Base-by-base conservation (phyloP, 306 rosid species). In the Prinsepia uniflora region DNA sequence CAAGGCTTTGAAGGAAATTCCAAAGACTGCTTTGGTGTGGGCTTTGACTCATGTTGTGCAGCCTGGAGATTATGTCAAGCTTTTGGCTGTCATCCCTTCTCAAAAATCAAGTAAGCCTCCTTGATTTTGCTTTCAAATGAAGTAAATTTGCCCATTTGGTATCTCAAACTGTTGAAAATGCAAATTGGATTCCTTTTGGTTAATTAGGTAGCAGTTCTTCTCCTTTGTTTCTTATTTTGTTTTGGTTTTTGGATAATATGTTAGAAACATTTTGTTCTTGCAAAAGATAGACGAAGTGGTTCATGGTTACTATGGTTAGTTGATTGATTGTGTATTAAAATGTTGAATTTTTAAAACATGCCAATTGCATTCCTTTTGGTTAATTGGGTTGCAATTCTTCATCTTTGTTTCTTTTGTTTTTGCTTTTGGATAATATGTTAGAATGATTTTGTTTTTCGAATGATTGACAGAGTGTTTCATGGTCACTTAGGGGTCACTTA, bases 1-100 rank as follows among this genome's bases (percentile, higher is more conserved):
- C 12, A 91, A 83, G 76, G 99, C 93, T 56, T 84, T 92, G 1
- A 91, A 76, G 82, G 97, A 86, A 70, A 87, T 94, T 72, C 75
- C 97, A 45, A 94, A 72, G 72, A 78, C 78, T 45, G 95, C 88
- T 79, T 81, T 94, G 80, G 83, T 89, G 42, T 94, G 99, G 99
- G 97, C 99, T 81, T 73, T 94, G 88, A 89, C 97, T 81, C 99
- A 91, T 84, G 89, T 94, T 75, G 97, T 85, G 79, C 97, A 87
- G 73, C 97, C 96, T 20, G 99, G 95, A 17, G 99, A 94, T 87
- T 86, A 73, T 84, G 82, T 94, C 71, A 94, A 89, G 89, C 84
- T 94, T 42, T 80, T 94, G 79, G 92, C 88, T 10, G 68, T 94
- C 70, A 83, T 84, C 79, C 97, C 97, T 17, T 75, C 84, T 76